Percentiles rank a stretch among this genome's conserved stretches.
Evolutionary conservation across 2,329 filamentous ascomycete genomes (phyloP).

Genomic region (Aureobasidium sp.): DNA sequence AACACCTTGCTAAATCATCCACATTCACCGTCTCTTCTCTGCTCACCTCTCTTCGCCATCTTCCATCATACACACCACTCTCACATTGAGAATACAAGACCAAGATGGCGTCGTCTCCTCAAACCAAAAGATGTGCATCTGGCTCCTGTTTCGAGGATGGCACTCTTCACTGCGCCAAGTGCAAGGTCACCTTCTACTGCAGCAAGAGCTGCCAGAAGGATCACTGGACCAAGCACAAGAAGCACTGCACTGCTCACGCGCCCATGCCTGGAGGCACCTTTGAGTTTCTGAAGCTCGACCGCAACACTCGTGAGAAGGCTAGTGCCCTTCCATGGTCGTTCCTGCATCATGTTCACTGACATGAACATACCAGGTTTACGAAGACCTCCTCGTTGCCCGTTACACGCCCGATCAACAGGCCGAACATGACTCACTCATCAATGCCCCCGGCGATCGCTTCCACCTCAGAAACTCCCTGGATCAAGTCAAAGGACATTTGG

Average conservation of each 20-base stretch:
- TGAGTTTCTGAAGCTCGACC: neutral
- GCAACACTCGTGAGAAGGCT: neutral
- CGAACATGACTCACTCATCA: neutral
- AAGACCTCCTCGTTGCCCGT: neutral
- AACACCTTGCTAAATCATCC: neutral
- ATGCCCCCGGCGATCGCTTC: neutral
- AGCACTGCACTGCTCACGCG: neutral
- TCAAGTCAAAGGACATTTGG: neutral
- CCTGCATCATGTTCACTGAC: neutral
- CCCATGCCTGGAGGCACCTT: neutral
- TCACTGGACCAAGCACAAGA: conserved; percentile 4
- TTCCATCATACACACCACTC: neutral
- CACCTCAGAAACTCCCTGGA: neutral
- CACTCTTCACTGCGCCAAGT: neutral
- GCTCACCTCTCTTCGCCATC: neutral
- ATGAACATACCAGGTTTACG: neutral
- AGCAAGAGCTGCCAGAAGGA: conserved; percentile 2
- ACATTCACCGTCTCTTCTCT: neutral
- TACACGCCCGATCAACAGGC: neutral
- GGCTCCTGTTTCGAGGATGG: neutral
- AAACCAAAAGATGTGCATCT: neutral
- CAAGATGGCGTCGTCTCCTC: neutral
- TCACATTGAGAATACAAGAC: neutral
- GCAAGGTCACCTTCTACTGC: conserved; percentile 2
- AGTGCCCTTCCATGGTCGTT: neutral